Conservation (phyloP, 495 filamentous ascomycete species). For the Penicillium robsamsonii region DNA sequence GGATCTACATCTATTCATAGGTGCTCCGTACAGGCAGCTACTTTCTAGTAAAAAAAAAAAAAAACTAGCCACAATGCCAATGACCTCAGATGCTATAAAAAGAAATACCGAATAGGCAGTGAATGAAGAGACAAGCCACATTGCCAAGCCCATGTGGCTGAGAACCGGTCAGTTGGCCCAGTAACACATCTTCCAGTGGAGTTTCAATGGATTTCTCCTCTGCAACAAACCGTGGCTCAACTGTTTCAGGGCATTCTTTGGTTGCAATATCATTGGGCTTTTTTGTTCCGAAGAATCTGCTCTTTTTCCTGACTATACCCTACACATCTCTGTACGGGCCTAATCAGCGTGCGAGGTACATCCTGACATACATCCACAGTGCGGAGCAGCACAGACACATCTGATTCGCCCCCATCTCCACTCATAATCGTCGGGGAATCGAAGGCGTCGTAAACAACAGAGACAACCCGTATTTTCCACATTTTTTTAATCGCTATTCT, state of each 20-base stretch:
- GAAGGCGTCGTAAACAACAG: conserved; percentile 30
- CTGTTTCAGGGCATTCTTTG: conserved; percentile 6
- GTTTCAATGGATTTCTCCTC: conserved; percentile 5
- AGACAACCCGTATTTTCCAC: conserved; percentile 2
- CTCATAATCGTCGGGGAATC: conserved; percentile 26
- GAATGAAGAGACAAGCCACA: conserved; percentile 4
- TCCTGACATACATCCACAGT: conserved; percentile 11
- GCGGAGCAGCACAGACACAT: conserved; percentile 19
- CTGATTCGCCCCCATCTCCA: conserved; percentile 27
- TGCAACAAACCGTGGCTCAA: conserved; percentile 17
- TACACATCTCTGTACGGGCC: neutral
- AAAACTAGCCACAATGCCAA: neutral
- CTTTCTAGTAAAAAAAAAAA: neutral
- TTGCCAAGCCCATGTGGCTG: conserved; percentile 9
- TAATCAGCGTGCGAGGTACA: conserved; percentile 6
- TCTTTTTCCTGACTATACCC: neutral
- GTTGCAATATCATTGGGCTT: conserved; percentile 7
- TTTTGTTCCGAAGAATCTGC: conserved; percentile 1
- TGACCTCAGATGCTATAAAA: conserved; percentile 10
- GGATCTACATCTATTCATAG: too few species aligned
- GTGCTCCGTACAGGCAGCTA: neutral
- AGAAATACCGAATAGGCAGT: neutral
- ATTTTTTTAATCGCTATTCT: conserved; percentile 5
- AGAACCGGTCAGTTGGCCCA: conserved; percentile 37
- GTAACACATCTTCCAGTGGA: conserved; percentile 19